These are phyloP conservation scores for Cladorrhinum sp. DNA, from an alignment of 2,329 filamentous ascomycete genomes.

Conservation along the genomic window DNA sequence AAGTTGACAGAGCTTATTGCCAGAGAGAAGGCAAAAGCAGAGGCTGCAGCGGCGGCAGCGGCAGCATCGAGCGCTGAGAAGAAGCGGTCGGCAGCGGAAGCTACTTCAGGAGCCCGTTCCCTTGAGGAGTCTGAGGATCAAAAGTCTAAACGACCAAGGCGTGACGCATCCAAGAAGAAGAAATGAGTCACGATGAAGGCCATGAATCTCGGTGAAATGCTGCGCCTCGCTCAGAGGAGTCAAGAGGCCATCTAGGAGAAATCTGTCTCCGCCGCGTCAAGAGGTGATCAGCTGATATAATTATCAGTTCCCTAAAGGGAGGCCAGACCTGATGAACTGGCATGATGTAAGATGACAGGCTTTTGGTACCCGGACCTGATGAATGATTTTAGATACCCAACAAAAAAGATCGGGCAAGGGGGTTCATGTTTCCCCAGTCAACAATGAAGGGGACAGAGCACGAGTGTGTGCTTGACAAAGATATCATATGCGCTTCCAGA, in stretches of 20 bases:
- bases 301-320: background rate
- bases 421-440: background rate
- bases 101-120: slow-evolving; percentile 5
- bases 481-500: background rate
- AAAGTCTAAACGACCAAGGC: slow-evolving; percentile 22
- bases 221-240: background rate
- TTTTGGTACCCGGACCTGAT: background rate
- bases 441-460: background rate
- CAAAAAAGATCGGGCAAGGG: background rate
- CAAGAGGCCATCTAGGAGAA: background rate
- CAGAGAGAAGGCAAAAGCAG: slow-evolving; percentile 37
- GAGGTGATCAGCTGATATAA: background rate
- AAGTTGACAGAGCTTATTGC: slow-evolving; percentile 56
- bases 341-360: background rate
- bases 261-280: background rate
- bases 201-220: background rate
- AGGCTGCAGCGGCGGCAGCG: slow-evolving; percentile 30
- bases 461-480: background rate
- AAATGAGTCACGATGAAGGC: slow-evolving; percentile 14
- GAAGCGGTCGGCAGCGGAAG: slow-evolving; percentile 39
- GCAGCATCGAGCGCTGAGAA: slow-evolving; percentile 41
- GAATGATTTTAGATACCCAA: background rate
- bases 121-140: slow-evolving; percentile 10
- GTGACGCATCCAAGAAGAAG: slow-evolving; percentile 22
- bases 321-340: background rate